phyloP scores from a whole-genome alignment of 2,329 filamentous ascomycete species.

The Onygena corvina region DNA sequence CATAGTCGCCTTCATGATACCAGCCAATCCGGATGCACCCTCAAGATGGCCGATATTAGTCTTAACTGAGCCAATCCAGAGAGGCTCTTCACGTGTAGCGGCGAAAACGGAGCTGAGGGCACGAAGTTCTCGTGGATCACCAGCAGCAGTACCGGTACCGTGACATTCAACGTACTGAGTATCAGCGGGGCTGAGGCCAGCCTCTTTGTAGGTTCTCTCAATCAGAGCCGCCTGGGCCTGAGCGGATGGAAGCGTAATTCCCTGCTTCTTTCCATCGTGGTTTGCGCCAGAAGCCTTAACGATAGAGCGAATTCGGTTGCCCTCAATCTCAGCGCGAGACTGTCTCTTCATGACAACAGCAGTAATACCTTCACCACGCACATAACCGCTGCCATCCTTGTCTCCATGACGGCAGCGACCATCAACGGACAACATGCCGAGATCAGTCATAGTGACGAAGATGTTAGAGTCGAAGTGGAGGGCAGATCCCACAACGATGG shows the following conservation, averaged over 20 bases:
- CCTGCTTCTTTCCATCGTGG: constrained; percentile 24
- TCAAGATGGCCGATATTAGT: constrained; percentile 22
- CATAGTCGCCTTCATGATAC: constrained; percentile 20
- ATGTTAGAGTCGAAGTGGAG: constrained; percentile 16
- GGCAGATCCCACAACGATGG: constrained; percentile 11
- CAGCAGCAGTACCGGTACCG: constrained; percentile 29
- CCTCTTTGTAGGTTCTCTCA: constrained; percentile 14
- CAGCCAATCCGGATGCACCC: constrained; percentile 20
- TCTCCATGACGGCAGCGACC: constrained; percentile 72
- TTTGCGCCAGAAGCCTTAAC: constrained; percentile 21
- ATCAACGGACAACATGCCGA: constrained; percentile 11
- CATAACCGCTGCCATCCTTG: constrained; percentile 69
- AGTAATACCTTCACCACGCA: constrained; percentile 63
- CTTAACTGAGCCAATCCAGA: constrained; percentile 22
- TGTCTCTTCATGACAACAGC: constrained; percentile 67
- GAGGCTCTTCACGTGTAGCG: constrained; percentile 3
- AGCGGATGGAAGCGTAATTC: constrained; percentile 30
- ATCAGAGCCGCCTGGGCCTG: constrained; percentile 27
- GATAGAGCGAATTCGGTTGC: constrained; percentile 35
- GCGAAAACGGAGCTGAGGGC: constrained; percentile 15
- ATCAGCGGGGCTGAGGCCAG: constrained; percentile 22
- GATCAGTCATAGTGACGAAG: constrained; percentile 10
- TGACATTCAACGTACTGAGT: constrained; percentile 31
- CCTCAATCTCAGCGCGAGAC: constrained; percentile 56
- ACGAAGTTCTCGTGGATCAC: constrained; percentile 19